Evolutionary conservation across 2,329 filamentous ascomycete genomes (phyloP).

Genomic region (Daldinia eschscholtzii): DNA sequence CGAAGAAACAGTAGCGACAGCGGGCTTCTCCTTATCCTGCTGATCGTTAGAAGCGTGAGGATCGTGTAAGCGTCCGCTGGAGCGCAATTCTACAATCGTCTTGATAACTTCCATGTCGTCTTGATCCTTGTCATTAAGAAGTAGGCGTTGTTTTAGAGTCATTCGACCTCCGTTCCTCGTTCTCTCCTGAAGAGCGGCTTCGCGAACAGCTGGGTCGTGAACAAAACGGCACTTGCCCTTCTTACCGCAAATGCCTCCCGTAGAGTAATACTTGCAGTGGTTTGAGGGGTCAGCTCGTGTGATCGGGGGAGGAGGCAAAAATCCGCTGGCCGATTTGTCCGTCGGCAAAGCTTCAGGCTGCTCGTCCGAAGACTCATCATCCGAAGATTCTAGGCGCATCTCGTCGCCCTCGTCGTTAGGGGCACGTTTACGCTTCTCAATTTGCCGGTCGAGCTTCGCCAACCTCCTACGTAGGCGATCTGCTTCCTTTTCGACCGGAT

Average conservation of each 20-base stretch:
- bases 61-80: constrained; percentile 66
- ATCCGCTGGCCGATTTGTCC: constrained; percentile 56
- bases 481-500: constrained; percentile 60
- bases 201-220: constrained; percentile 73
- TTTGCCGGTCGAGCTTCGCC: constrained; percentile 77
- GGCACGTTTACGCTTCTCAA: constrained; percentile 74
- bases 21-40: constrained; percentile 48
- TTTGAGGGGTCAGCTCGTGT: constrained; percentile 69
- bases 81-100: constrained; percentile 73
- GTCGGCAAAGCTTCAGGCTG: constrained; percentile 70
- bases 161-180: constrained; percentile 74
- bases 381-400: constrained; percentile 64
- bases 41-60: constrained; percentile 51
- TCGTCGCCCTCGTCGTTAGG: constrained; percentile 76
- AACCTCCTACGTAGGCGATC: constrained; percentile 74
- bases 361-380: constrained; percentile 68
- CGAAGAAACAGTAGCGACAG: constrained; percentile 43
- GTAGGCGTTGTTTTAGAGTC: constrained; percentile 74
- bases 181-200: constrained; percentile 72
- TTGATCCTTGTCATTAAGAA: constrained; percentile 76
- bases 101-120: constrained; percentile 75
- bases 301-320: constrained; percentile 63
- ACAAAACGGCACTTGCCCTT: constrained; percentile 82
- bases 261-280: constrained; percentile 79
- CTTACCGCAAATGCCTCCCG: constrained; percentile 76